Base-by-base conservation (phyloP, 148 eudicot species). In the Spergularia marina region DNA sequence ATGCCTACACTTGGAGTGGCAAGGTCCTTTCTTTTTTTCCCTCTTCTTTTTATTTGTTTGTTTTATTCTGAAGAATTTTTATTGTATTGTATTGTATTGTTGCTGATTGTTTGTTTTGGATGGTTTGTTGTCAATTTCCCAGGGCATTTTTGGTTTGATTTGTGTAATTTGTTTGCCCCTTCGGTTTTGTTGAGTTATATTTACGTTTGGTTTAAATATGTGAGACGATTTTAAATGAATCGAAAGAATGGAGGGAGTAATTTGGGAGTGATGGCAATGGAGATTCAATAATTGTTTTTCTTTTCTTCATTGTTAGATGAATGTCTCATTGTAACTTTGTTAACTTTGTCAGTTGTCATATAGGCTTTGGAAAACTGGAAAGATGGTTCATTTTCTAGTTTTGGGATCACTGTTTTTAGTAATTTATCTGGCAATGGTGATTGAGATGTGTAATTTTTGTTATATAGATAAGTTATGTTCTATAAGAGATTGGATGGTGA, bases 1-100 rank as follows among this genome's bases (percentile, higher is more conserved):
- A 96, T 79, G 99, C 99, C 63, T 96, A 96, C 77, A 96, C 99
- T 74, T 96, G 99, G 99, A 84, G 92, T 74, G 99, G 99, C 83
- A 92, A 96, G 98, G 98, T 95, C 51, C 49, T 54, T 63, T 61
- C n/a, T 5, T 53, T 20, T 16, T 7, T 10, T 14, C 41, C 65
- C 16, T 21, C 8, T 44, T 69, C 55, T 10, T 52, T 74, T 13
- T 8, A 23, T 21, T 17, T 36, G 39, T 60, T 16, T 7, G 16
- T 56, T 40, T n/a, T 30, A 36, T 9, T 71, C 59, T 5, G 11
- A 1, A 30, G 53, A 18, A 72, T 68, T 41, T 74, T 18, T 11
- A 18, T 65, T 47, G 16, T 34, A 17, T n/a, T n/a, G n/a, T 11
- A 18, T 65, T 47, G 16, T 56, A 16, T 51, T 23, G 41, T 58